Percentiles rank a stretch among this genome's conserved stretches.
These are phyloP conservation scores for Ustulina deusta DNA, from an alignment of 2,329 filamentous ascomycete genomes.

Conservation along the genomic window DNA sequence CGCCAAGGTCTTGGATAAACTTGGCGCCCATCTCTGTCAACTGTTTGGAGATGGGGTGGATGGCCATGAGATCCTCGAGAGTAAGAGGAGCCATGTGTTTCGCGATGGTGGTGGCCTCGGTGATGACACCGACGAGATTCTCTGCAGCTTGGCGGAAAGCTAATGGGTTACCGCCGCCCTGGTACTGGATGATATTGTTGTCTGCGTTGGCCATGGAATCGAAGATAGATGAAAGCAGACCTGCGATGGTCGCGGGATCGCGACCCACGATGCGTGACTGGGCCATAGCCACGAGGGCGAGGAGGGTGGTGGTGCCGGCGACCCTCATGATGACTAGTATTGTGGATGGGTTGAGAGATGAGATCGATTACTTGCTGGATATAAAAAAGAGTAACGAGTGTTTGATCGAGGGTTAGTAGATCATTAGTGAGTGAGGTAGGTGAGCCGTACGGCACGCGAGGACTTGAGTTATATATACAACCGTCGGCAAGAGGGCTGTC, in stretches of 20 bases:
- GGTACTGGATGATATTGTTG: constrained; percentile 30
- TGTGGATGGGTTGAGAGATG: not conserved
- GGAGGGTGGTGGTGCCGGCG: not conserved
- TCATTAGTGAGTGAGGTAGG: too few relatives aligned
- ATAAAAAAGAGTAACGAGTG: not conserved
- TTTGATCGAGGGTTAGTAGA: not conserved
- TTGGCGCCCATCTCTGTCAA: constrained; percentile 24
- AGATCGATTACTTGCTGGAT: not conserved
- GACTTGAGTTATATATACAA: not conserved
- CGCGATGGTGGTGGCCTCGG: not conserved
- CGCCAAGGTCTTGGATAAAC: constrained; percentile 31
- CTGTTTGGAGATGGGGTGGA: constrained; percentile 21
- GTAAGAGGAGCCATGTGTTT: constrained; percentile 32
- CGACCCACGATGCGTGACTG: not conserved
- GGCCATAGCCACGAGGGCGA: constrained; percentile 13
- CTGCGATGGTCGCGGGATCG: constrained; percentile 7
- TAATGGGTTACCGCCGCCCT: constrained; percentile 18
- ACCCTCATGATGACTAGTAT: constrained; percentile 37
- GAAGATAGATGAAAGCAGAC: constrained; percentile 24
- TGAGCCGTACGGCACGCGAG: not conserved
- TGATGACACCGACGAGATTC: constrained; percentile 26
- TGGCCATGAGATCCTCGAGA: constrained; percentile 34
- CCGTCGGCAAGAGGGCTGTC: not conserved
- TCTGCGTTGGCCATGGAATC: constrained; percentile 35
- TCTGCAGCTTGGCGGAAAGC: constrained; percentile 31